A percentile compares a stretch with the other conserved stretches of the same genome.
These are phyloP conservation scores for Albizia julibrissin DNA, from an alignment of 306 rosid species.

Conservation along the genomic window DNA sequence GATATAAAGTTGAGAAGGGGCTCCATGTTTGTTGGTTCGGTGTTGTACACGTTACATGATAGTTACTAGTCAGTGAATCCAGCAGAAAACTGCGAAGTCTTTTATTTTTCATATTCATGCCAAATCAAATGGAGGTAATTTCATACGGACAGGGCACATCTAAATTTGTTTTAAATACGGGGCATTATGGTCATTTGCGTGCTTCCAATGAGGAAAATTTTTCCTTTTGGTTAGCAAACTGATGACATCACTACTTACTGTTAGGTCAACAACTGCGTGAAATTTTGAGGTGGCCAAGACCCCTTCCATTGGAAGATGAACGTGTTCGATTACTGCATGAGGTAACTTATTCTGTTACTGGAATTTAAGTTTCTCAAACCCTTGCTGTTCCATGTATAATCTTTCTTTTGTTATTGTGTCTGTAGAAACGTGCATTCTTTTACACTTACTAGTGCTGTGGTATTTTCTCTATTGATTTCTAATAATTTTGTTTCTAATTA, in stretches of 20 bases:
- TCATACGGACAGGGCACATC: neutral
- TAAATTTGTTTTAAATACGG: neutral
- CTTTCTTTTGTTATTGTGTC: neutral
- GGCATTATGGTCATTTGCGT: slow-evolving; percentile 10
- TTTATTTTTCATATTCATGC: neutral
- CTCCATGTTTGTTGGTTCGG: neutral
- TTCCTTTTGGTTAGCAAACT: slow-evolving; percentile 17
- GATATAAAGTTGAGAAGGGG: neutral
- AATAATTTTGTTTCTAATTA: slow-evolving; percentile 17
- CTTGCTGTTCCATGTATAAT: neutral
- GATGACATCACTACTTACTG: slow-evolving; percentile 26
- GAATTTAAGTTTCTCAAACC: slow-evolving; percentile 20
- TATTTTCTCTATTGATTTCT: slow-evolving; percentile 16
- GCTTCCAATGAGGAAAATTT: slow-evolving; percentile 3
- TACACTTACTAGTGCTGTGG: slow-evolving; percentile 12
- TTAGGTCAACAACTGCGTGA: slow-evolving; percentile 80
- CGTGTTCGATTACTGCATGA: slow-evolving; percentile 89
- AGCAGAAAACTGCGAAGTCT: slow-evolving; percentile 6
- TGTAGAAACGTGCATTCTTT: neutral
- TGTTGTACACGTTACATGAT: neutral
- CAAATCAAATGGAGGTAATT: slow-evolving; percentile 7
- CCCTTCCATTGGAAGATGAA: slow-evolving; percentile 96
- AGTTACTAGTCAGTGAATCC: neutral
- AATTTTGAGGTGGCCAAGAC: slow-evolving; percentile 89
- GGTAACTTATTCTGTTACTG: slow-evolving; percentile 45